Conservation (phyloP, 192 early-diverging fungal genomes). For the Coemansia sp. region DNA sequence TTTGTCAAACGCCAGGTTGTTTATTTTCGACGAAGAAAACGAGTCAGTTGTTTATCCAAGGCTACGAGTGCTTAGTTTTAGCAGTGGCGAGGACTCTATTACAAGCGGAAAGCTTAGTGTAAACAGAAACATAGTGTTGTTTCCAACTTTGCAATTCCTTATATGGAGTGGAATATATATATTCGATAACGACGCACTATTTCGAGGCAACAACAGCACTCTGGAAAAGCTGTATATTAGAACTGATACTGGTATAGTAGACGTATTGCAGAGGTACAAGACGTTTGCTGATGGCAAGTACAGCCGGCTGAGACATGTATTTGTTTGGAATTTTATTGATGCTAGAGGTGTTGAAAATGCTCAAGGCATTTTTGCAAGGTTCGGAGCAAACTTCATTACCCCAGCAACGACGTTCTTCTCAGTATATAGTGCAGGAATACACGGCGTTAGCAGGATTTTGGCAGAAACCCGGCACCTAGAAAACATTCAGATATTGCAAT, state of each 20-base stretch:
- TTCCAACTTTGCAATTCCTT: conserved; percentile 22
- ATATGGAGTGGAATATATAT: background rate
- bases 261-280: background rate
- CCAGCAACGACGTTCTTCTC: background rate
- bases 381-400: background rate
- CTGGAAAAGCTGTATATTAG: conserved; percentile 19
- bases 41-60: background rate
- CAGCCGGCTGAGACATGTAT: background rate
- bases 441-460: background rate
- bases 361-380: background rate
- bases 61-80: background rate
- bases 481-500: background rate
- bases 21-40: background rate
- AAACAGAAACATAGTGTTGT: conserved; percentile 3
- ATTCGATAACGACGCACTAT: conserved; percentile 1
- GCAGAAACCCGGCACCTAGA: background rate
- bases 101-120: background rate
- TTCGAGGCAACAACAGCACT: conserved; percentile 6
- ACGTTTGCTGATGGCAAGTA: conserved; percentile 8
- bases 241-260: conserved; percentile 9
- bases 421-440: no score
- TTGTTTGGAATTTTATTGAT: background rate
- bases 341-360: background rate
- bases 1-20: background rate
- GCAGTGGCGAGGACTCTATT: no score